Conservation (phyloP, 2,329 filamentous ascomycete species). For the Aplosporella prunicola region DNA sequence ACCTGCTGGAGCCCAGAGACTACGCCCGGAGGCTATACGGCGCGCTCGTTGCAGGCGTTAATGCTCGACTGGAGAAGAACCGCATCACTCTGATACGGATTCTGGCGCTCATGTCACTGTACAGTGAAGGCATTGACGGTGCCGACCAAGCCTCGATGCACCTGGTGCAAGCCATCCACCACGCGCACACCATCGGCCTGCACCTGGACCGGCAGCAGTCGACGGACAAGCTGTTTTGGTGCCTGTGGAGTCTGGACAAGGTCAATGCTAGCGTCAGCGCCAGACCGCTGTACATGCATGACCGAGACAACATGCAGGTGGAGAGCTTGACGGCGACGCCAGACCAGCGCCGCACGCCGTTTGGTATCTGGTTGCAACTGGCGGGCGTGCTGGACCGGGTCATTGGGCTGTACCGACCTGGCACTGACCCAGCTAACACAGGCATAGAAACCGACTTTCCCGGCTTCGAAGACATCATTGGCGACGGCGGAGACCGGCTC, state of each 20-base stretch:
- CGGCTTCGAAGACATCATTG: slow-evolving; percentile 37
- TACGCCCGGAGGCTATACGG: slow-evolving; percentile 38
- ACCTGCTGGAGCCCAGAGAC: slow-evolving; percentile 29
- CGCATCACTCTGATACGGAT: slow-evolving; percentile 39
- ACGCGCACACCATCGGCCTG: slow-evolving; percentile 40
- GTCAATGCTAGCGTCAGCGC: slow-evolving; percentile 40
- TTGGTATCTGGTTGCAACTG: slow-evolving; percentile 39
- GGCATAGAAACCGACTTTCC: slow-evolving; percentile 40
- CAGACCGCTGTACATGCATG: slow-evolving; percentile 38
- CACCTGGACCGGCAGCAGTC: slow-evolving; percentile 33
- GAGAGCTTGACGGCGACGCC: slow-evolving; percentile 31
- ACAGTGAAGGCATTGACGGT: slow-evolving; percentile 39
- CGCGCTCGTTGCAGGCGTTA: slow-evolving; percentile 32
- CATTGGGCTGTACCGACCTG: slow-evolving; percentile 39
- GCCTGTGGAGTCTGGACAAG: slow-evolving; percentile 40
- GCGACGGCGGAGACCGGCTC: slow-evolving; percentile 29
- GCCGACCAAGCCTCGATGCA: slow-evolving; percentile 39
- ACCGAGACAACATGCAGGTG: slow-evolving; percentile 38
- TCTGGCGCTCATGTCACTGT: slow-evolving; percentile 37
- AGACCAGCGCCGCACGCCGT: slow-evolving; percentile 37
- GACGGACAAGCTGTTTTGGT: slow-evolving; percentile 41
- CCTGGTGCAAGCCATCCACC: slow-evolving; percentile 40
- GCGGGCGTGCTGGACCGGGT: slow-evolving; percentile 38
- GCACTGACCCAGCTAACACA: slow-evolving; percentile 29
- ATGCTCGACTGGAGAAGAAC: slow-evolving; percentile 34